phyloP scores from a whole-genome alignment of 2,329 filamentous ascomycete species.

The Ascochyta viciae-villosae region DNA sequence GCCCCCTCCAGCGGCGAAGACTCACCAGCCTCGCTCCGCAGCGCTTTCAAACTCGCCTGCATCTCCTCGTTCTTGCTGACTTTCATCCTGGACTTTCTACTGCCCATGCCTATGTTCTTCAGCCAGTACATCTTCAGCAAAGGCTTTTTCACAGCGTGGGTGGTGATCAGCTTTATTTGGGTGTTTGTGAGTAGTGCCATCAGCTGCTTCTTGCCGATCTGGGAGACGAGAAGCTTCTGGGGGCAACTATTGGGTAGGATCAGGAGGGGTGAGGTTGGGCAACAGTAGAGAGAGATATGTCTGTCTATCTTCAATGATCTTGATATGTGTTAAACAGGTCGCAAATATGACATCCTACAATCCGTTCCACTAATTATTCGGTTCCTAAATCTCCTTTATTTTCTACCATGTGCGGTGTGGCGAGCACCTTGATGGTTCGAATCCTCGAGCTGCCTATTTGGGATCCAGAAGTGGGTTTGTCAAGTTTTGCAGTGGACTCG shows the following conservation, averaged over 20 bases:
- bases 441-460: conserved; percentile 10
- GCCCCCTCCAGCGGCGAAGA: conserved; percentile 31
- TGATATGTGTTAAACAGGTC: no score
- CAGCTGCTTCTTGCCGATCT: conserved; percentile 52
- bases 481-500: neutral
- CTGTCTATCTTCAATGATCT: no score
- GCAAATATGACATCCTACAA: no score
- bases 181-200: conserved; percentile 51
- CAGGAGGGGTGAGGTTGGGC: neutral
- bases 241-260: conserved; percentile 3
- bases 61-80: conserved; percentile 49
- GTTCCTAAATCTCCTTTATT: no score
- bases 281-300: neutral
- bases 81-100: conserved; percentile 50
- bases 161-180: conserved; percentile 53
- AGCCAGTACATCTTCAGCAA: conserved; percentile 51
- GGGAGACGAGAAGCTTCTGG: conserved; percentile 46
- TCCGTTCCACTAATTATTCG: no score
- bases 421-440: conserved; percentile 9
- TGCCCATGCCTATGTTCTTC: conserved; percentile 54
- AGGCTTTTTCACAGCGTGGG: conserved; percentile 52
- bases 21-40: conserved; percentile 38
- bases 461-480: neutral
- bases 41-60: conserved; percentile 49
- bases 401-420: no score